Evolutionary conservation across 2,329 filamentous ascomycete species (phyloP).

Genomic region (Pseudogymnoascus sp.): DNA sequence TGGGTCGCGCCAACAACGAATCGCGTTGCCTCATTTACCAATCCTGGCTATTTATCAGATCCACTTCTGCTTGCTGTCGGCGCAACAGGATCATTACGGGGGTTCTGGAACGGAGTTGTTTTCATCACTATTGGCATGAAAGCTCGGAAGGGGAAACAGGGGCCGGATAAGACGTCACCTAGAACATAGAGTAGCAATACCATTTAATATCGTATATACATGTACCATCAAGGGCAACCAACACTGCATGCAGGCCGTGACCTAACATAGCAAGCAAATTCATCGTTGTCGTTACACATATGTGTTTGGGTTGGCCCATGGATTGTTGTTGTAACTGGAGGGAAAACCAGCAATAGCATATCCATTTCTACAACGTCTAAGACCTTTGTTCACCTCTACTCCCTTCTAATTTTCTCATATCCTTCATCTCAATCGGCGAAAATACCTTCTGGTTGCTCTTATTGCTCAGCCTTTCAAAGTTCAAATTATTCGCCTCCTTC

Average conservation of each 20-base stretch:
- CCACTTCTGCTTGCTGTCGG: conserved; percentile 62
- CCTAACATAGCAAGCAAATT: neutral
- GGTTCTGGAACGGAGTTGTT: conserved; percentile 64
- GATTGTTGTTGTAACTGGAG: neutral
- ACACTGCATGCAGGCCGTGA: neutral
- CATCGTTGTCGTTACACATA: neutral
- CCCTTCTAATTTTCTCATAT: neutral
- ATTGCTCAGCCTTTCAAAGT: neutral
- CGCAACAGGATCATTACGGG: conserved; percentile 43
- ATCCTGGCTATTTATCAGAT: conserved; percentile 56
- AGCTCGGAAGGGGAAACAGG: conserved; percentile 10
- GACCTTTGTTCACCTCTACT: neutral
- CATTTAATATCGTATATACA: neutral
- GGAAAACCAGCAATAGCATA: neutral
- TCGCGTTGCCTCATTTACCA: conserved; percentile 47
- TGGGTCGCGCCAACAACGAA: conserved; percentile 70
- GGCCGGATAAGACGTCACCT: neutral
- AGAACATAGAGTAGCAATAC: neutral
- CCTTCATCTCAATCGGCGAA: neutral
- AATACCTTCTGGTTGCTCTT: neutral
- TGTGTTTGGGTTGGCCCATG: neutral
- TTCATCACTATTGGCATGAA: conserved; percentile 33
- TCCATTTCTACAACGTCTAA: neutral
- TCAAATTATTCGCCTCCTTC: neutral
- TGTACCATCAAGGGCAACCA: neutral